Conservation (phyloP, 2,329 filamentous ascomycete genomes). For the Fusarium nematophilum region DNA sequence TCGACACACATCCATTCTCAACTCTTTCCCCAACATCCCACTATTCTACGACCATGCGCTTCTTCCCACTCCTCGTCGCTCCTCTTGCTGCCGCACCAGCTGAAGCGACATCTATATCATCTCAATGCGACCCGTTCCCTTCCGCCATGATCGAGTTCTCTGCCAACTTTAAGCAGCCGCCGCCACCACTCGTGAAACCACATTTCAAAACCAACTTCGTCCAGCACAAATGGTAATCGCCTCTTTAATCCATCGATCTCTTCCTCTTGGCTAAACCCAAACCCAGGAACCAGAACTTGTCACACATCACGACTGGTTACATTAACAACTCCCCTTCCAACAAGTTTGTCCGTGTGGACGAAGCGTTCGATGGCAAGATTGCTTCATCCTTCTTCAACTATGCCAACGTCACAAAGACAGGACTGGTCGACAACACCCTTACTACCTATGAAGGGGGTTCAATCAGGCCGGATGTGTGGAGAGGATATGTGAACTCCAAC, state of each 20-base stretch:
- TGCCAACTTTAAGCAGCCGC: constrained; percentile 46
- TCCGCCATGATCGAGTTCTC: constrained; percentile 46
- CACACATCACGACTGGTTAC: constrained; percentile 51
- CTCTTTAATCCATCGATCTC: accelerated
- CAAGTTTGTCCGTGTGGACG: constrained; percentile 45
- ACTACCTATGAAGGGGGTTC: constrained; percentile 39
- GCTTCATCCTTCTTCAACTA: constrained; percentile 51
- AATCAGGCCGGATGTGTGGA: constrained; percentile 41
- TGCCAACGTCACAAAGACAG: constrained; percentile 47
- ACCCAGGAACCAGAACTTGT: constrained; percentile 51
- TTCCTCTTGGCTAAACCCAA: background rate
- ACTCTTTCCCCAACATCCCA: no score
- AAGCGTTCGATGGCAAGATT: constrained; percentile 44
- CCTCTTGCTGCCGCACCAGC: background rate
- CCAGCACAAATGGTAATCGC: constrained; percentile 53
- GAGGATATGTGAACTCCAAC: constrained; percentile 52
- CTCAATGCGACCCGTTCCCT: constrained; percentile 39
- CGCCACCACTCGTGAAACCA: constrained; percentile 46
- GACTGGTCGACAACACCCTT: constrained; percentile 51
- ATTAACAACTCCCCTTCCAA: constrained; percentile 50
- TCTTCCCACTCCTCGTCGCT: background rate
- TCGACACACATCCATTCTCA: background rate
- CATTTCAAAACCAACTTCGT: constrained; percentile 49
- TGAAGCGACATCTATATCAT: background rate
- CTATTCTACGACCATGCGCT: background rate